These are phyloP conservation scores for Dissophora globulifera DNA, from an alignment of 192 early-diverging fungal genomes.

Conservation along the genomic window DNA sequence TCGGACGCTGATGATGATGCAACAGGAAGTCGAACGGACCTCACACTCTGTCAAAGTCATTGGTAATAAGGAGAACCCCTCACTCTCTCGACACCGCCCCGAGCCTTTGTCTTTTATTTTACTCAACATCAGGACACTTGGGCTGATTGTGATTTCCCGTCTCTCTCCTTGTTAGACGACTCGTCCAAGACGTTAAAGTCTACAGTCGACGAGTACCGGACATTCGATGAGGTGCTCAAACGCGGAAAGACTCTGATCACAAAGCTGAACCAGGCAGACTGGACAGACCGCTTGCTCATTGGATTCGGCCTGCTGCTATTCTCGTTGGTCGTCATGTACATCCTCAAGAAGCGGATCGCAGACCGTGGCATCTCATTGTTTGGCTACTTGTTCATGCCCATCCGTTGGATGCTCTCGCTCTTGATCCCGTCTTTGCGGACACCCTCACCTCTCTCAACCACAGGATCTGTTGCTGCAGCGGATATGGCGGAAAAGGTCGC, in stretches of 20 bases:
- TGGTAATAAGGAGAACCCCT: too few relatives aligned
- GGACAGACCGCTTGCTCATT: constrained; percentile 71
- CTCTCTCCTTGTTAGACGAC: constrained; percentile 66
- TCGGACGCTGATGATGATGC: constrained; percentile 70
- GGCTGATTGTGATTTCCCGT: too few relatives aligned
- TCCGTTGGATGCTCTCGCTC: constrained; percentile 37
- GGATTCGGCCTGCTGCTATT: constrained; percentile 71
- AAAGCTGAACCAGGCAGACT: constrained; percentile 74
- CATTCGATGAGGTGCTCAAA: constrained; percentile 61
- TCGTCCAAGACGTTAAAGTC: constrained; percentile 63
- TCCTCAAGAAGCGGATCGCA: constrained; percentile 71
- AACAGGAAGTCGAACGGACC: constrained; percentile 73
- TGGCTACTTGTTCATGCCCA: constrained; percentile 43
- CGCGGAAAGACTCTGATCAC: constrained; percentile 69
- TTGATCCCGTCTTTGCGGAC: constrained; percentile 28
- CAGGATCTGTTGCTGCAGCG: background rate
- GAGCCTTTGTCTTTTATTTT: too few relatives aligned
- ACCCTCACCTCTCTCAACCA: background rate
- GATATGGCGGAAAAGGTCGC: constrained; percentile 4
- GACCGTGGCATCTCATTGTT: constrained; percentile 58
- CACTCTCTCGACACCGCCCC: too few relatives aligned
- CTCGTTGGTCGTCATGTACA: constrained; percentile 66
- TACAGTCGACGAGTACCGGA: constrained; percentile 66
- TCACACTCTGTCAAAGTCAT: constrained; percentile 62
- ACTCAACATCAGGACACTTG: too few relatives aligned